Base-by-base conservation (phyloP, 345 rosid species). In the Salix koriyanagi region DNA sequence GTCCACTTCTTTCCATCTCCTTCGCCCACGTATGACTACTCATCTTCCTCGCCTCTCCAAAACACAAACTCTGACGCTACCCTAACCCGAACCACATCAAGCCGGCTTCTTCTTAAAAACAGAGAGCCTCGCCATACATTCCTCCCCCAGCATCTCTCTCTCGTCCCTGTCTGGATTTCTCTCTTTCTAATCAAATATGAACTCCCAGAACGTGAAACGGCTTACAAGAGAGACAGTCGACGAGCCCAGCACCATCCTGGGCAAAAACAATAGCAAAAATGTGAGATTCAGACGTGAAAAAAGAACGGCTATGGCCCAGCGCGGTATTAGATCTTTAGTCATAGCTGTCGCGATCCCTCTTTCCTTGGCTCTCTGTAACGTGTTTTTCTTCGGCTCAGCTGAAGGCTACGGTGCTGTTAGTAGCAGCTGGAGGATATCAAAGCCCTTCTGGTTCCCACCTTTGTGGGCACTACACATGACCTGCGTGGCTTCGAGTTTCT, bases 221-320 rank as follows among this genome's bases (percentile, higher is more conserved):
- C 93, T 94, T 64, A 73, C 77, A 66, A 80, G 76, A 65, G 88
- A 86, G 44, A 41, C 67, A 2, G 86, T 65, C 42, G 76, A 48
- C n/a, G 72, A 73, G 15, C 39, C 73, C 44, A 56, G 77, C 36
- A 70, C 72, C 61, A 65, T 76, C 65, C 46, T 60, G 41, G 65
- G 75, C 23, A 77, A 42, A 34, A 75, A 76, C 26, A 76, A 65
- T 74, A 18, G 67, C 4, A 76, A 60, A 62, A 65, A 69, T 67
- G 39, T 72, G 30, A 70, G 72, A 39, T 30, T 39, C 21, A 76
- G 75, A 70, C 80, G 84, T 23, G 85, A 85, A 69, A 85, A 81
- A 78, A 86, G 83, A 76, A 80, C 72, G 79, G 85, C 79, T 2
- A 83, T 89, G 97, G 97, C 96, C 50, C 91, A 88, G 82, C 94